A percentile compares a stretch with the other conserved stretches of the same genome.
phyloP scores from a whole-genome alignment of 1,284 basidiomycete genomes.

The Flammula alnicola region DNA sequence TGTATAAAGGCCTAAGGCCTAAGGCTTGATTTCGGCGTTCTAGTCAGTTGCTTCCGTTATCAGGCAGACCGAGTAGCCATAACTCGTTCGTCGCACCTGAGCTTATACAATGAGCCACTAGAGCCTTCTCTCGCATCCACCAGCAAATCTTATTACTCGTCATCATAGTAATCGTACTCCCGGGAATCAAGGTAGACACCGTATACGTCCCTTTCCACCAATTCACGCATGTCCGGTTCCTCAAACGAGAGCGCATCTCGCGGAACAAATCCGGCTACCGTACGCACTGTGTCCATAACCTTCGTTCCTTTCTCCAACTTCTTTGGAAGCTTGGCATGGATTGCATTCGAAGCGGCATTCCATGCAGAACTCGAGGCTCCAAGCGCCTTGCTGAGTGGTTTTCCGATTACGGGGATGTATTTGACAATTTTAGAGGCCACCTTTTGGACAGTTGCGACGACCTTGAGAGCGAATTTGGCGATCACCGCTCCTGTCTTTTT shows the following conservation, averaged over 20 bases:
- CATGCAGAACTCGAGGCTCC: slow-evolving; percentile 6
- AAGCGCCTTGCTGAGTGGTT: background rate
- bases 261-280: slow-evolving; percentile 1
- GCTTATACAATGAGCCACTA: too few species aligned
- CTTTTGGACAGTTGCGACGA: slow-evolving; percentile 8
- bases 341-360: slow-evolving; percentile 12
- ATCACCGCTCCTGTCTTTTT: slow-evolving; percentile 15
- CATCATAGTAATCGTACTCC: background rate
- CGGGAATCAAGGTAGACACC: too few species aligned
- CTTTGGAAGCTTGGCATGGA: slow-evolving; percentile 11
- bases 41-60: too few species aligned
- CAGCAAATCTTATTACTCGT: background rate
- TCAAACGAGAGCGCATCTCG: background rate
- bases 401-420: slow-evolving; percentile 6
- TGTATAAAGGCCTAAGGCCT: too few species aligned
- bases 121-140: background rate
- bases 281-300: background rate
- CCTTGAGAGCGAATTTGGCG: slow-evolving; percentile 18
- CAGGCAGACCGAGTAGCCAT: too few species aligned
- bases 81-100: too few species aligned
- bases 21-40: too few species aligned
- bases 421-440: background rate
- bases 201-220: background rate
- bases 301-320: slow-evolving; percentile 6
- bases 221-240: background rate